Conservation (phyloP, 2,329 filamentous ascomycete genomes). For the Chaetoscypha palmicola region DNA sequence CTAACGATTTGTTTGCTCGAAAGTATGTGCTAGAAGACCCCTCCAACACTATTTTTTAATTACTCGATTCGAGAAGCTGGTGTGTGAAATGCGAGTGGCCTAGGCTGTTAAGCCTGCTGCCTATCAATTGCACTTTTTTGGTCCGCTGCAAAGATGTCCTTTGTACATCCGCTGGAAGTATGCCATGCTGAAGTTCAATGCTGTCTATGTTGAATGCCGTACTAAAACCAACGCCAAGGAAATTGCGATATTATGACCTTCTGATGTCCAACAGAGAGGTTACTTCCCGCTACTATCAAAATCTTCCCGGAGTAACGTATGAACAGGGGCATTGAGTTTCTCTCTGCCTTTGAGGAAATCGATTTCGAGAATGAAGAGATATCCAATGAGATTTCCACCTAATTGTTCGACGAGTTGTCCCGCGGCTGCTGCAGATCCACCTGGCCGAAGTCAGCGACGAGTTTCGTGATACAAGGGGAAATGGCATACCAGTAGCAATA, state of each 20-base stretch:
- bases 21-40: slow-evolving; percentile 4
- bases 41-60: slow-evolving; percentile 2
- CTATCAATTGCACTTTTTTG: background rate
- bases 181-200: slow-evolving; percentile 19
- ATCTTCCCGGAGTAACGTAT: slow-evolving; percentile 61
- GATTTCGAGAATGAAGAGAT: slow-evolving; percentile 92
- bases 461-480: background rate
- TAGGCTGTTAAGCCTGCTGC: slow-evolving; percentile 1
- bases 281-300: background rate
- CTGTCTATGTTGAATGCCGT: slow-evolving; percentile 26
- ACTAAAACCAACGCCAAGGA: slow-evolving; percentile 21
- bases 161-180: no score
- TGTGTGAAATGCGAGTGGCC: slow-evolving; percentile 9
- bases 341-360: slow-evolving; percentile 86
- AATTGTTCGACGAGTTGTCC: slow-evolving; percentile 80
- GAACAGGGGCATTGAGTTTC: slow-evolving; percentile 77
- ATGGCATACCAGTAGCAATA: slow-evolving; percentile 83
- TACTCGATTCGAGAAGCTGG: slow-evolving; percentile 8
- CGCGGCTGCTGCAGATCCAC: slow-evolving; percentile 84
- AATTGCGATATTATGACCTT: slow-evolving; percentile 6
- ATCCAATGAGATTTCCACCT: slow-evolving; percentile 79
- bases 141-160: no score
- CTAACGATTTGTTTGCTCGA: background rate
- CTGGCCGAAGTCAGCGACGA: slow-evolving; percentile 38
- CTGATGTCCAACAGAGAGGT: background rate